Base-by-base conservation (phyloP, 1,284 basidiomycete genomes). In the Austropuccinia psidii region DNA sequence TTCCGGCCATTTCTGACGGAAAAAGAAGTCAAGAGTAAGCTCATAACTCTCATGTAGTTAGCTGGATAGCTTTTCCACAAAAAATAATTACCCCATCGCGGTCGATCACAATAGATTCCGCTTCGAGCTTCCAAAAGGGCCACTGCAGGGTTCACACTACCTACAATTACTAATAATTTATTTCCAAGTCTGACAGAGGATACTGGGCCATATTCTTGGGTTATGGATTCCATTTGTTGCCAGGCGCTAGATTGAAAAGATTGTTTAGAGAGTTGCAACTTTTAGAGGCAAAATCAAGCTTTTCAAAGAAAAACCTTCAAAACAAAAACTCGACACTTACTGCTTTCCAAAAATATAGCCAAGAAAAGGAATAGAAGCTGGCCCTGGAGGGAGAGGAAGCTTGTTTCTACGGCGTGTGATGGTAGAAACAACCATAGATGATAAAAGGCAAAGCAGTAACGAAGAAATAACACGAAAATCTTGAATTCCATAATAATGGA, bases 1-100 rank as follows among this genome's bases (percentile, higher is more conserved):
- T 73, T 5, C 76, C 76, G 5, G 77, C 76, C 76, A 77, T 77
- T 61, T 72, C 69, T 72, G 21, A 27, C 60, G 39, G 39, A 33
- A 33, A n/a, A n/a, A 52, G 9, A 35, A 2, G 15, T 27, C 33
- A 47, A 45, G 43, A 19, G 43, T 31, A 31, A 11, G 43, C 24
- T 4, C 3, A 47, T 33, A 19, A 37, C 8, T 55, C 37, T 64
- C 27, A 64, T 11, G n/a, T 21, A 67, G 43, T 49, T 52, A 67
- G 41, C 49, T 55, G 50, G 50, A 29, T 24, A 24, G 27, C 13
- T 1, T 1, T 13, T 13, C 17, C 13, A 13, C 19, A 39, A 39
- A 41, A 19, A 61, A 19, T 37, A 41, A 31, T 41, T 37, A 61
- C 58, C 58, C 41, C 37, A 41, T 37, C 37, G 55, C 21, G 69